These are phyloP conservation scores for Lyophyllum decastes DNA, from an alignment of 768 basidiomycete species.

Conservation along the genomic window DNA sequence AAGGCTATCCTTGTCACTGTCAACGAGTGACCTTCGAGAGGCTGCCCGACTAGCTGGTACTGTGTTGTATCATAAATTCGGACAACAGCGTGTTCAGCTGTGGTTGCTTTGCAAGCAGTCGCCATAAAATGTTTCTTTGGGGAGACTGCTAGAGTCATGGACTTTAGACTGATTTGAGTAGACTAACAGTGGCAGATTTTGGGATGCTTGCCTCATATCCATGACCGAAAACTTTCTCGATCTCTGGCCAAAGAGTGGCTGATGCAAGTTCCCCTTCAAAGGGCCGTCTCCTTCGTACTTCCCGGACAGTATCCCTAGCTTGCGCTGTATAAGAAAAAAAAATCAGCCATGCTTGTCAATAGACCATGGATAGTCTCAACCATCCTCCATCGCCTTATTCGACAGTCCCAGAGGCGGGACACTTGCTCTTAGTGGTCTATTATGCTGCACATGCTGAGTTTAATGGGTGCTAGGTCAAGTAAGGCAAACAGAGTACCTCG, in stretches of 20 bases:
- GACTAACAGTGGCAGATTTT: constrained; percentile 1
- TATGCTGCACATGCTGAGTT: constrained; percentile 38
- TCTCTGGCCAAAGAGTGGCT: constrained; percentile 93
- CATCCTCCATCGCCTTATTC: constrained; percentile 84
- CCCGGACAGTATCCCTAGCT: not conserved
- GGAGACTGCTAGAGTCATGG: constrained; percentile 80
- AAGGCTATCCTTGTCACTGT: constrained; percentile 92
- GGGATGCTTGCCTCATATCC: constrained; percentile 79
- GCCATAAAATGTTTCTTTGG: constrained; percentile 71
- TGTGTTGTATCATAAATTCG: constrained; percentile 75
- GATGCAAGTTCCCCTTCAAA: constrained; percentile 90
- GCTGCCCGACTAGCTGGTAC: constrained; percentile 71
- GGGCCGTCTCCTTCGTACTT: constrained; percentile 40
- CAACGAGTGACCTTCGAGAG: constrained; percentile 81
- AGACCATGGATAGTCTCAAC: constrained; percentile 37
- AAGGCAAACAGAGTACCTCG: constrained; percentile 40
- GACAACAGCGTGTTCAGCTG: constrained; percentile 85
- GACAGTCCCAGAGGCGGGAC: constrained; percentile 94
- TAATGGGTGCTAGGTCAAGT: not conserved
- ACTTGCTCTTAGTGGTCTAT: constrained; percentile 76
- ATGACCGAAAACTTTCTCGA: constrained; percentile 96
- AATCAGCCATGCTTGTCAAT: not conserved
- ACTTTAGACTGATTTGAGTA: constrained; percentile 42
- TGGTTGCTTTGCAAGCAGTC: constrained; percentile 88
- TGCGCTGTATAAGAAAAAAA: constrained; percentile 1